Evolutionary conservation across 495 filamentous ascomycete genomes (phyloP).

Genomic region (Hypoxylon crocopeplum): DNA sequence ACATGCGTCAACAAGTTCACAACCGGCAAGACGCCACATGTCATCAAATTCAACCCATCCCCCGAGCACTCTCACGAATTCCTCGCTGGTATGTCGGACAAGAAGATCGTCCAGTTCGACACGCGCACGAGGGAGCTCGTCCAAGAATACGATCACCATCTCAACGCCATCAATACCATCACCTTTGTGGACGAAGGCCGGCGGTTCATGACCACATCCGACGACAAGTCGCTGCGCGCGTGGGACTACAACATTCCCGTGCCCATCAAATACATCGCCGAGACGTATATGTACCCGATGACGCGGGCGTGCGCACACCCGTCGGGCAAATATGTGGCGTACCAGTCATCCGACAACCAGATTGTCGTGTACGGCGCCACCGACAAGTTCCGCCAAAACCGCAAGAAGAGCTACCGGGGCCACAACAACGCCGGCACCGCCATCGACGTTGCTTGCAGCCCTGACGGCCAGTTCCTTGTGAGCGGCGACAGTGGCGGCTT

Average conservation of each 20-base stretch:
- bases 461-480: conserved; percentile 87
- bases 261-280: conserved; percentile 80
- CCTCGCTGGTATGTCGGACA: conserved; percentile 94
- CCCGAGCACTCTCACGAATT: conserved; percentile 84
- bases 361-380: conserved; percentile 92
- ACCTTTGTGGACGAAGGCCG: conserved; percentile 94
- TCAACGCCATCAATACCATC: conserved; percentile 96
- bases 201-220: conserved; percentile 95
- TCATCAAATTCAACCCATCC: conserved; percentile 88
- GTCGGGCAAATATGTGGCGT: conserved; percentile 88
- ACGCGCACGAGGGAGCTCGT: conserved; percentile 79
- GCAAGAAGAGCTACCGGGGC: conserved; percentile 94
- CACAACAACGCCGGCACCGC: conserved; percentile 96
- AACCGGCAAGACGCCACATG: conserved; percentile 93
- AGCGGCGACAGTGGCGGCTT: conserved; percentile 86
- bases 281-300: conserved; percentile 96
- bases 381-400: conserved; percentile 95
- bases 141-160: conserved; percentile 98
- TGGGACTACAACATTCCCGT: conserved; percentile 99
- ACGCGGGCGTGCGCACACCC: conserved; percentile 83
- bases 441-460: conserved; percentile 85
- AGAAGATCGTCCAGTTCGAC: conserved; percentile 98
- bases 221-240: conserved; percentile 93
- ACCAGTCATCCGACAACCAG: conserved; percentile 93
- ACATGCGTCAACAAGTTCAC: conserved; percentile 84